These are phyloP conservation scores for Leptographium radiaticola DNA, from an alignment of 2,329 filamentous ascomycete genomes.

Conservation along the genomic window DNA sequence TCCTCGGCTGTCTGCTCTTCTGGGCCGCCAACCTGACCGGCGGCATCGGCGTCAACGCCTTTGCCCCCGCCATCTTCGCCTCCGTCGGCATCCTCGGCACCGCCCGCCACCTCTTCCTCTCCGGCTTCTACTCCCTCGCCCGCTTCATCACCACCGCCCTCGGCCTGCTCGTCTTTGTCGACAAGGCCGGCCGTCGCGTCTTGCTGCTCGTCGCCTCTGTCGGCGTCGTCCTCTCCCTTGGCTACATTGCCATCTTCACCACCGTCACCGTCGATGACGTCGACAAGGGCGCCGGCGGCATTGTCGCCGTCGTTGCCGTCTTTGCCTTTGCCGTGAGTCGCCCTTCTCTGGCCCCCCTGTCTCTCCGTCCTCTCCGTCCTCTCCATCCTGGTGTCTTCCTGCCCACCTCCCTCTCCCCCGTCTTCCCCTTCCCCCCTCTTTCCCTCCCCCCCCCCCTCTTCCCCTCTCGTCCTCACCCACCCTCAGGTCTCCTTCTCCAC, in stretches of 20 bases:
- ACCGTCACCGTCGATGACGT: not conserved
- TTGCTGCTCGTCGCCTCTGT: slow-evolving; percentile 13
- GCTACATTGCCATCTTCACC: slow-evolving; percentile 11
- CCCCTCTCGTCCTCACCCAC: not conserved
- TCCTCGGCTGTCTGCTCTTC: slow-evolving; percentile 39
- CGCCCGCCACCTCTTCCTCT: slow-evolving; percentile 39
- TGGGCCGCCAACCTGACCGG: slow-evolving; percentile 32
- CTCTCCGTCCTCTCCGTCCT: not conserved
- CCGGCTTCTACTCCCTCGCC: slow-evolving; percentile 32
- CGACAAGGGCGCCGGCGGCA: not conserved
- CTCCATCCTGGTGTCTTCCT: not conserved
- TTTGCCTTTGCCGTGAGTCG: not conserved
- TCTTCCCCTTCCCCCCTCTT: too few species aligned
- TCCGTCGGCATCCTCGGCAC: slow-evolving; percentile 43
- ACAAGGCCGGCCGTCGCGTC: slow-evolving; percentile 12
- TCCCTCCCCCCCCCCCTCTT: too few species aligned
- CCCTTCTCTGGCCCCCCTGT: too few species aligned
- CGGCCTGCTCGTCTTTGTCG: slow-evolving; percentile 4
- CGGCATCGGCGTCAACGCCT: slow-evolving; percentile 55
- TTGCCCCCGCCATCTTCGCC: slow-evolving; percentile 48
- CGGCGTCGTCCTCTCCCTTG: slow-evolving; percentile 18
- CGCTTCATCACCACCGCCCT: slow-evolving; percentile 6
- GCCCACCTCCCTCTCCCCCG: too few species aligned
- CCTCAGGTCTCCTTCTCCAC: slow-evolving; percentile 22
- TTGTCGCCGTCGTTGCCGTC: not conserved